Percentiles rank a stretch among this genome's conserved stretches.
These are phyloP conservation scores for Pythium dissimile DNA, from an alignment of 352 stramenopile species.

Conservation along the genomic window DNA sequence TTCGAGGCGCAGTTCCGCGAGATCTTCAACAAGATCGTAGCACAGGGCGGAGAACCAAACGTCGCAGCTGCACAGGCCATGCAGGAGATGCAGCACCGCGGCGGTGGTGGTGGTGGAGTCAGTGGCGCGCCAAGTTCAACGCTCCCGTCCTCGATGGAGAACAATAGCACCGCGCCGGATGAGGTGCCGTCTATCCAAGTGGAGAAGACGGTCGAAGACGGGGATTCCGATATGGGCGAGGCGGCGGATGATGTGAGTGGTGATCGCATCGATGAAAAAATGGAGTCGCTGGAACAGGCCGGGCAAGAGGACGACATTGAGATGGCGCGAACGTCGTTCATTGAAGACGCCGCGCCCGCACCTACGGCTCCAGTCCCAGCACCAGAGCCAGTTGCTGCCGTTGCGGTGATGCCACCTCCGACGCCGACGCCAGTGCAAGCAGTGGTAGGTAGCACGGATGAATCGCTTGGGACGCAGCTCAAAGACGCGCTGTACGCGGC, in stretches of 20 bases:
- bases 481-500: constrained; percentile 39
- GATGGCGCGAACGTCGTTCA: constrained; percentile 35
- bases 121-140: not conserved
- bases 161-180: not conserved
- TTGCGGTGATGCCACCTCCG: not conserved
- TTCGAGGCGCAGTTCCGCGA: constrained; percentile 42
- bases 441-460: not conserved
- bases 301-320: constrained; percentile 33
- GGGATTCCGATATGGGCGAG: constrained; percentile 19
- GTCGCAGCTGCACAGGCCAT: constrained; percentile 56
- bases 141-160: not conserved
- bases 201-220: not conserved
- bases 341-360: constrained; percentile 10
- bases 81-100: constrained; percentile 42
- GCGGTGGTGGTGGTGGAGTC: not conserved
- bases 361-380: not conserved
- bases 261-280: constrained; percentile 4
- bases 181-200: not conserved
- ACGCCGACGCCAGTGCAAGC: constrained; percentile 7
- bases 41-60: constrained; percentile 51
- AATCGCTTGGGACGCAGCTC: constrained; percentile 38
- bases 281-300: not conserved
- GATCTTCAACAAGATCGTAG: constrained; percentile 45
- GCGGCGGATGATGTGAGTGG: not conserved
- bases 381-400: constrained; percentile 1